Evolutionary conservation across 768 basidiomycete genomes (phyloP), one percentile per base, ranked within the genome.

Genomic region (Kwoniella botswanensis): DNA sequence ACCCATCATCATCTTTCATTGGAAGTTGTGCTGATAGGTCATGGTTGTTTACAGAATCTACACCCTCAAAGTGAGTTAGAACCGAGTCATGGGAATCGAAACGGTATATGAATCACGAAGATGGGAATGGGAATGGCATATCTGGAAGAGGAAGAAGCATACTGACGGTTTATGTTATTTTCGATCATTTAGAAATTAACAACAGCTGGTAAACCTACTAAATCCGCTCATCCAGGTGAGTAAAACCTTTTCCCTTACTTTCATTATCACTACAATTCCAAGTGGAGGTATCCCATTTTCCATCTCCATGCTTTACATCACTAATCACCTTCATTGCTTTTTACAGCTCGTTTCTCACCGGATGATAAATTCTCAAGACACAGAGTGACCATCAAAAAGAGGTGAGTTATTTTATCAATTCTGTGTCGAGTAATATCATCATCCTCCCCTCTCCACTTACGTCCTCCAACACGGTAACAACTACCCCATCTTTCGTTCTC

Each of bases 291-390:
- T 35, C 35, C 35, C 35, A 35, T 6, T 35, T 35, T 5, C 35
- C 35, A 4, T 35, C 35, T 35, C 35, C 35, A 35, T 9, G 3
- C 7, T 3, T 35, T 35, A 35, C 3, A 35, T 35, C 35, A 35
- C 35, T 35, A 6, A 35, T 35, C 35, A 35, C 35, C 15, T 58
- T 35, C 26, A 22, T 24, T 60, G 35, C 24, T 29, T 63, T 46
- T n/a, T 58, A 58, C 26, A 97, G 96, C 96, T 17, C 94, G 97
- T 52, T 98, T 98, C 85, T 98, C 96, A 15, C 96, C 96, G 12
- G 97, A 99, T 84, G 96, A 98, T 88, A 98, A 98, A 86, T 98
- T 96, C 86, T 96, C 94, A 71, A 88, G 94, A 72, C 96, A 99
- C 82, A 92, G 97, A 71, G 94, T 98, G 71, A 97, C 94, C 5